Conservation (phyloP, 192 early-diverging fungal species). For the Spinellus fusiger region DNA sequence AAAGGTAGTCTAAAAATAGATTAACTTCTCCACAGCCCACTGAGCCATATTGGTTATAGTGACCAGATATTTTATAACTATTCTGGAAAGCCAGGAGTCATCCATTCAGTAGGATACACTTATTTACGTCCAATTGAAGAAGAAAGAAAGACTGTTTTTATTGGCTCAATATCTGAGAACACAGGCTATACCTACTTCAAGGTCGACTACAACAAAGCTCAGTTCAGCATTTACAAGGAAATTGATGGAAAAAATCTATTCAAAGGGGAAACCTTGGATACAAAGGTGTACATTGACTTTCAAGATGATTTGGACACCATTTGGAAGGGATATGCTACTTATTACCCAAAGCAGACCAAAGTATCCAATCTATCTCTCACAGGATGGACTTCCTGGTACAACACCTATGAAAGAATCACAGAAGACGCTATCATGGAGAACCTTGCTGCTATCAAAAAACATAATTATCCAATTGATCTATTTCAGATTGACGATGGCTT, state of each 20-base stretch:
- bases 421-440: conserved; percentile 35
- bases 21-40: background rate
- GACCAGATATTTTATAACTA: conserved; percentile 39
- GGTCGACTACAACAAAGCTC: conserved; percentile 24
- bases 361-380: conserved; percentile 19
- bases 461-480: conserved; percentile 34
- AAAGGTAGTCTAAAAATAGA: conserved; percentile 23
- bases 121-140: conserved; percentile 22
- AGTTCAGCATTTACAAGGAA: conserved; percentile 36
- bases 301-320: conserved; percentile 12
- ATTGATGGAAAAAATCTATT: conserved; percentile 36
- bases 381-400: conserved; percentile 45
- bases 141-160: conserved; percentile 11
- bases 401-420: conserved; percentile 37
- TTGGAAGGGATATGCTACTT: conserved; percentile 28
- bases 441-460: conserved; percentile 13
- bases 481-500: conserved; percentile 50
- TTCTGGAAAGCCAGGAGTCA: conserved; percentile 29
- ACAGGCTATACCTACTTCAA: conserved; percentile 39
- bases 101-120: conserved; percentile 38
- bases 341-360: conserved; percentile 11
- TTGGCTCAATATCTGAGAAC: conserved; percentile 39
- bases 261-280: background rate
- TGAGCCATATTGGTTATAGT: conserved; percentile 1
- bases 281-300: conserved; percentile 9